Percentiles rank a stretch among this genome's conserved stretches.
Conservation (phyloP, 495 filamentous ascomycete genomes). For the Talaromyces stipitatus region DNA sequence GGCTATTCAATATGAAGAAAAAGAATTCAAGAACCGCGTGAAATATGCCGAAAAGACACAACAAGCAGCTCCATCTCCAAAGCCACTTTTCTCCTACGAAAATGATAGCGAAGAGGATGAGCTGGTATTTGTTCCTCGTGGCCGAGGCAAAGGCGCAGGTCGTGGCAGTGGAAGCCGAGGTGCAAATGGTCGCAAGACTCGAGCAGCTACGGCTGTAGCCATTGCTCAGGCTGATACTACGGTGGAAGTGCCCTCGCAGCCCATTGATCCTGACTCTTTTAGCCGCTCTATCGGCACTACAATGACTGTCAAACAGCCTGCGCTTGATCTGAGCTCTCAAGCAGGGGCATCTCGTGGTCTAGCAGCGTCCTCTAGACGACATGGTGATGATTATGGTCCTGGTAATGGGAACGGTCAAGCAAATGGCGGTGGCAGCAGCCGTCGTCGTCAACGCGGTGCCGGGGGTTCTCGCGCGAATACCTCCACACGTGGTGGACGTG, state of each 20-base stretch:
- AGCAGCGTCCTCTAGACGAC: slow-evolving; percentile 29
- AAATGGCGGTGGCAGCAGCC: slow-evolving; percentile 29
- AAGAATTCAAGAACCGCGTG: slow-evolving; percentile 49
- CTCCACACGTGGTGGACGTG: slow-evolving; percentile 26
- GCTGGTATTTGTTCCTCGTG: slow-evolving; percentile 47
- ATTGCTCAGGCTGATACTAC: slow-evolving; percentile 19
- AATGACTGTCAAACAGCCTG: slow-evolving; percentile 19
- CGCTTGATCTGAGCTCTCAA: slow-evolving; percentile 31
- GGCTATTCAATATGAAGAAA: slow-evolving; percentile 50
- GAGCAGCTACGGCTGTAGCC: slow-evolving; percentile 18
- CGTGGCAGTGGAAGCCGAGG: slow-evolving; percentile 31
- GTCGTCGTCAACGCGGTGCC: slow-evolving; percentile 20
- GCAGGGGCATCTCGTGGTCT: slow-evolving; percentile 30
- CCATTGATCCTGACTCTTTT: slow-evolving; percentile 51
- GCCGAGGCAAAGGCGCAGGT: slow-evolving; percentile 32
- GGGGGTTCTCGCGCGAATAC: slow-evolving; percentile 8
- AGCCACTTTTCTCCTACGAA: slow-evolving; percentile 37
- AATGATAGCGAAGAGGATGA: slow-evolving; percentile 51
- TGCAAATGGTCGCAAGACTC: slow-evolving; percentile 22
- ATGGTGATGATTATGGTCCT: slow-evolving; percentile 21
- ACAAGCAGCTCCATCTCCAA: slow-evolving; percentile 24
- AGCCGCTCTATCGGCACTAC: slow-evolving; percentile 30
- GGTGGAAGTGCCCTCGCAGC: slow-evolving; percentile 39
- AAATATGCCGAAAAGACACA: slow-evolving; percentile 41
- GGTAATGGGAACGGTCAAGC: slow-evolving; percentile 18